These are phyloP conservation scores for Rosa multiflora DNA, from an alignment of 306 rosid species.

Conservation along the genomic window DNA sequence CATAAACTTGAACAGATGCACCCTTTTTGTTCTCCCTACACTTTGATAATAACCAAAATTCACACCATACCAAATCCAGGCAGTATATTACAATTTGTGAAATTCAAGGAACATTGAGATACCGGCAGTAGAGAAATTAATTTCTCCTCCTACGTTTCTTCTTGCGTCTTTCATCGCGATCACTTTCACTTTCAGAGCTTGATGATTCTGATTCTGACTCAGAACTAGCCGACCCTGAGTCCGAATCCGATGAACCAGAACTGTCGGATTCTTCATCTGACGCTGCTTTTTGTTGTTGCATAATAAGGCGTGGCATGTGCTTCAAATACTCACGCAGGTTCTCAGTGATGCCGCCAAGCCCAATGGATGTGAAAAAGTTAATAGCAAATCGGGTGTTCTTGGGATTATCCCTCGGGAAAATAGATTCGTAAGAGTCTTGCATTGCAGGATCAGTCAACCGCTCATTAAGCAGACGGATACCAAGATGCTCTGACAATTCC, in stretches of 20 bases:
- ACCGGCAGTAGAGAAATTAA: slow-evolving; percentile 8
- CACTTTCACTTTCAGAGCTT: slow-evolving; percentile 51
- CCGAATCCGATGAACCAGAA: slow-evolving; percentile 56
- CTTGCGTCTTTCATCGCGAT: slow-evolving; percentile 32
- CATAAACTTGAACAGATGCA: neutral
- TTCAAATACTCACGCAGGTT: slow-evolving; percentile 81
- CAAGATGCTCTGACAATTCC: slow-evolving; percentile 90
- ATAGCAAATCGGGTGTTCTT: slow-evolving; percentile 88
- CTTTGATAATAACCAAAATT: neutral
- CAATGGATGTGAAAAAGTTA: slow-evolving; percentile 92
- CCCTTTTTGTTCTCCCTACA: neutral
- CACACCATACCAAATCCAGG: neutral
- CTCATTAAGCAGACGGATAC: slow-evolving; percentile 68
- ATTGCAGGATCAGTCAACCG: slow-evolving; percentile 55
- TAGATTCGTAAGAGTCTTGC: slow-evolving; percentile 73
- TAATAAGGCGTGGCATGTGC: slow-evolving; percentile 89
- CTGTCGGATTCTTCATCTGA: slow-evolving; percentile 50
- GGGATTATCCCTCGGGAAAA: slow-evolving; percentile 83
- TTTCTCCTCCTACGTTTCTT: slow-evolving; percentile 54
- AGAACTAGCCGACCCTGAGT: slow-evolving; percentile 34
- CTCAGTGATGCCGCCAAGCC: slow-evolving; percentile 94
- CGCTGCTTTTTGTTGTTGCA: slow-evolving; percentile 73
- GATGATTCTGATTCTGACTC: slow-evolving; percentile 49
- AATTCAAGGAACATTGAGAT: neutral
- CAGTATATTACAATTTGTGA: neutral